Percentiles rank a stretch among this genome's conserved stretches.
Conservation (phyloP, 768 basidiomycete species). For the Dioszegia aurantiaca region DNA sequence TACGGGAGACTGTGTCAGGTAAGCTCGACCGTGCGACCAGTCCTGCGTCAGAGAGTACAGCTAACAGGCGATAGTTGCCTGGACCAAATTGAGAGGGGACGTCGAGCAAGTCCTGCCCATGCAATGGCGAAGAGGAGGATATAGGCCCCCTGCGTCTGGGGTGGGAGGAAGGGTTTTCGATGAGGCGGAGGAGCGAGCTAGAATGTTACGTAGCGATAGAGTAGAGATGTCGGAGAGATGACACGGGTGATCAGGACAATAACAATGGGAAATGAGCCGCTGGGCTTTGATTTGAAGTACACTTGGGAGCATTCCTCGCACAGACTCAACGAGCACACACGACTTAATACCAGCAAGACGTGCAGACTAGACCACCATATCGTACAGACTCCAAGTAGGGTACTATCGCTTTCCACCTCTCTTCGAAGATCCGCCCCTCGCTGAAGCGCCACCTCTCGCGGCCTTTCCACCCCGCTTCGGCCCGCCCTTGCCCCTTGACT, state of each 20-base stretch:
- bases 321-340: too few relatives aligned
- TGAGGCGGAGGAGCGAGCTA: constrained; percentile 27
- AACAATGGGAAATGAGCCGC: too few relatives aligned
- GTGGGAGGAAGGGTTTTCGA: constrained; percentile 1
- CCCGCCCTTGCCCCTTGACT: constrained; percentile 15
- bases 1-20: constrained; percentile 19
- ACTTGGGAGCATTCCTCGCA: too few relatives aligned
- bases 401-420: constrained; percentile 16
- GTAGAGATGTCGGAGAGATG: constrained; percentile 44
- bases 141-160: neutral
- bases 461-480: constrained; percentile 23
- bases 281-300: too few relatives aligned
- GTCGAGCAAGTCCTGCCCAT: constrained; percentile 10
- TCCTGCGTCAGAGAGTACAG: neutral
- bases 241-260: neutral
- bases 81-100: constrained; percentile 32
- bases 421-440: constrained; percentile 24
- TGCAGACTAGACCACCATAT: too few relatives aligned
- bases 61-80: constrained; percentile 23
- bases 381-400: too few relatives aligned
- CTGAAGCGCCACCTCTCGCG: constrained; percentile 15
- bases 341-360: too few relatives aligned
- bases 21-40: constrained; percentile 8
- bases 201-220: constrained; percentile 35
- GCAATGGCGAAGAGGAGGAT: constrained; percentile 5